phyloP scores from a whole-genome alignment of 768 basidiomycete genomes.

The Tylopilus felleus region DNA sequence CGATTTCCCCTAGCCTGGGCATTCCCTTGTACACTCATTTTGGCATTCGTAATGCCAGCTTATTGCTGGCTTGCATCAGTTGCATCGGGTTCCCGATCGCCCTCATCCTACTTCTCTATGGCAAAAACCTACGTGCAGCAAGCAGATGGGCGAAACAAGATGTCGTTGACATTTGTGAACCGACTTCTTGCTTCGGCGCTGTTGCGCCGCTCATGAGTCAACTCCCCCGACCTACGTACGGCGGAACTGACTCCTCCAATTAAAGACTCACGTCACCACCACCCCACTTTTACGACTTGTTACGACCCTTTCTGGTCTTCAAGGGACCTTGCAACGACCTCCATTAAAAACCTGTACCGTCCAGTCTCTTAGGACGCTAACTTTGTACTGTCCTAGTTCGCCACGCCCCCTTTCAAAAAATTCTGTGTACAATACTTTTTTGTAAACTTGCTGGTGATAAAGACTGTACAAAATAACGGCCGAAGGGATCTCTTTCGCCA shows the following conservation, averaged over 20 bases:
- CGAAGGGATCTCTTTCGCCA: too few species aligned
- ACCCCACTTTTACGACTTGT: neutral
- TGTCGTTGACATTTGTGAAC: neutral
- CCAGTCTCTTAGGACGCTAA: neutral
- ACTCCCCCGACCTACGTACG: too few species aligned
- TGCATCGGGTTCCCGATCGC: conserved; percentile 18
- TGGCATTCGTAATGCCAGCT: conserved; percentile 18
- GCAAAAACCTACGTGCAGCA: conserved; percentile 11
- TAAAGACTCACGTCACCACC: neutral
- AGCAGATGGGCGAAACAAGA: conserved; percentile 23
- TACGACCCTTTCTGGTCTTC: neutral
- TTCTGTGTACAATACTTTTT: neutral
- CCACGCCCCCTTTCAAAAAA: neutral
- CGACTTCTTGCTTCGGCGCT: neutral
- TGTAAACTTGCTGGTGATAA: neutral
- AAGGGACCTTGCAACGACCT: too few species aligned
- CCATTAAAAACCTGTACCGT: neutral
- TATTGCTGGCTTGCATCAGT: conserved; percentile 22
- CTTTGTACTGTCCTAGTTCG: neutral
- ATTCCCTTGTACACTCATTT: conserved; percentile 15
- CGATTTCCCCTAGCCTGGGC: conserved; percentile 20
- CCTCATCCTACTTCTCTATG: conserved; percentile 13
- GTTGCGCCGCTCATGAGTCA: conserved; percentile 8
- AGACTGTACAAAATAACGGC: neutral
- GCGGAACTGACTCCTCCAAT: neutral